A percentile compares a stretch with the other conserved stretches of the same genome.
Evolutionary conservation across 2,329 filamentous ascomycete species (phyloP).

Genomic region (Scedosporium minutisporum): DNA sequence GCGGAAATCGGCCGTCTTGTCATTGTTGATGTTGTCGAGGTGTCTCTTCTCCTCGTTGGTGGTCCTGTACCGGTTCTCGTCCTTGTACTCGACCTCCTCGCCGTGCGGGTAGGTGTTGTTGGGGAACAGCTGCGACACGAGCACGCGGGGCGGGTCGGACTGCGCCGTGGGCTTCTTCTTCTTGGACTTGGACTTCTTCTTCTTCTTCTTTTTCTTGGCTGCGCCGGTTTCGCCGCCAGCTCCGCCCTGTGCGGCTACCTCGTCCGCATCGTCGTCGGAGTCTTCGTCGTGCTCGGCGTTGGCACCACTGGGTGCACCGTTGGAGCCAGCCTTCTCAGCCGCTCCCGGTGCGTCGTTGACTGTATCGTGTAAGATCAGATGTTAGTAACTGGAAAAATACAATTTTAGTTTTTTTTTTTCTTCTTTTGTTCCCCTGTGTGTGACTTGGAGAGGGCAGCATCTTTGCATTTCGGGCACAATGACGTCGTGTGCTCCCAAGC

Average conservation of each 20-base stretch:
- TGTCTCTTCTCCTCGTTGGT: constrained; percentile 79
- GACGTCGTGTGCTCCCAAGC: not conserved
- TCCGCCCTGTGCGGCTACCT: constrained; percentile 6
- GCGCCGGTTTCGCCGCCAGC: constrained; percentile 16
- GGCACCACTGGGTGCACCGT: constrained; percentile 22
- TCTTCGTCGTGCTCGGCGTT: constrained; percentile 33
- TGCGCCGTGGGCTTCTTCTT: constrained; percentile 57
- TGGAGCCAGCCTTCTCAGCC: constrained; percentile 22
- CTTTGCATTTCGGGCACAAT: not conserved
- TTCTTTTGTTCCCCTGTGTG: not conserved
- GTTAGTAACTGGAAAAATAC: not conserved
- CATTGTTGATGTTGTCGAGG: constrained; percentile 65
- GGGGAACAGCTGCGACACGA: constrained; percentile 64
- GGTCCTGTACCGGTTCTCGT: constrained; percentile 70
- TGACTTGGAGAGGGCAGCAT: not conserved
- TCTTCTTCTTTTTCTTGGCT: constrained; percentile 74
- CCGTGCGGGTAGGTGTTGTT: constrained; percentile 65
- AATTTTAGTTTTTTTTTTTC: constrained; percentile 7
- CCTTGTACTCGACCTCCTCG: constrained; percentile 66
- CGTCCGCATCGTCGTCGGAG: constrained; percentile 44
- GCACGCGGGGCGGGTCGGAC: constrained; percentile 66
- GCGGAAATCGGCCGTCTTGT: constrained; percentile 66
- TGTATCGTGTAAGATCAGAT: constrained; percentile 9
- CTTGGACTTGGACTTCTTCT: constrained; percentile 66
- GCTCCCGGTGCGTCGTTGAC: constrained; percentile 21